phyloP scores from a whole-genome alignment of 305 asterid genomes.

The Solanum hybrid region DNA sequence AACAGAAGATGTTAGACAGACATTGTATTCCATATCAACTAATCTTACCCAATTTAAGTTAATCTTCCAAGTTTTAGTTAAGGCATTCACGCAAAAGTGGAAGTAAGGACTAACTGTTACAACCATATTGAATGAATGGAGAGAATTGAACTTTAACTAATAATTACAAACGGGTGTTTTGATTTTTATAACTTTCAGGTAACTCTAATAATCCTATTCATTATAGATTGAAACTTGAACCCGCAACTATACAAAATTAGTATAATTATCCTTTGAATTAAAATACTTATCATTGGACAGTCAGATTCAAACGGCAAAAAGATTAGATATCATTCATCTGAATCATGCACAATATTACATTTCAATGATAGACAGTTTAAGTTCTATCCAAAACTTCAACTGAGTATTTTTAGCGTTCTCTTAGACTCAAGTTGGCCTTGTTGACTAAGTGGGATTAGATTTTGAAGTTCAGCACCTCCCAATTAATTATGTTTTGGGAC shows the following conservation, averaged over 20 bases:
- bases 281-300: neutral
- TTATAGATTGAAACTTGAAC: neutral
- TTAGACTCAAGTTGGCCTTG: neutral
- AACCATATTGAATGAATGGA: neutral
- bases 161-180: neutral
- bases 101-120: neutral
- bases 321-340: neutral
- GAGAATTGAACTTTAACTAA: neutral
- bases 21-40: neutral
- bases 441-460: neutral
- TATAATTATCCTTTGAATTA: neutral
- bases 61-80: neutral
- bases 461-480: neutral
- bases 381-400: neutral
- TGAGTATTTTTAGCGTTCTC: neutral
- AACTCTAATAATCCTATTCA: neutral
- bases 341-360: neutral
- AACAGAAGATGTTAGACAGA: neutral
- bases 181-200: neutral
- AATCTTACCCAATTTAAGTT: neutral
- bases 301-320: neutral
- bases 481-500: neutral
- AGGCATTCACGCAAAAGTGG: neutral
- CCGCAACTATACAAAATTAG: neutral
- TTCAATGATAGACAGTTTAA: neutral